Conservation (phyloP, 2,329 filamentous ascomycete genomes). For the Tricladium varicosporioides region DNA sequence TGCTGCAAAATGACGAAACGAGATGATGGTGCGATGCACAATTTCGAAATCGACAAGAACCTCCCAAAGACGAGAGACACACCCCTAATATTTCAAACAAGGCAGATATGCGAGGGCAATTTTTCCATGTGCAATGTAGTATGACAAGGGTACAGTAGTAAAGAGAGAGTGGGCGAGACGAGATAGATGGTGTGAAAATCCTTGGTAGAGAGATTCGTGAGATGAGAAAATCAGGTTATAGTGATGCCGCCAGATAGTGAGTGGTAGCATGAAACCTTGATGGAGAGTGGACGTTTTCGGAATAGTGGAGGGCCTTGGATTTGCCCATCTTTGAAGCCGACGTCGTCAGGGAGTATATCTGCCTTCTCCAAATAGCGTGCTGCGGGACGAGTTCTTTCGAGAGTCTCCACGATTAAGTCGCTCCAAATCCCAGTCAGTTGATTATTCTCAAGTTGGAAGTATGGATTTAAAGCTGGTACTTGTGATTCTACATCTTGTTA, state of each 20-base stretch:
- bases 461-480: slow-evolving; percentile 69
- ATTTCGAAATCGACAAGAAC: no score
- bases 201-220: background rate
- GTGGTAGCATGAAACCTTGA: slow-evolving; percentile 31
- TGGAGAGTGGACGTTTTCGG: slow-evolving; percentile 28
- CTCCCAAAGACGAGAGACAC: background rate
- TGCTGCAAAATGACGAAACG: background rate
- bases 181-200: no score
- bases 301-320: slow-evolving; percentile 24
- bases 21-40: background rate
- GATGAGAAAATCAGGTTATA: slow-evolving; percentile 19
- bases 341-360: slow-evolving; percentile 62
- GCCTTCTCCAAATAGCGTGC: slow-evolving; percentile 60
- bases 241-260: slow-evolving; percentile 28
- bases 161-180: background rate
- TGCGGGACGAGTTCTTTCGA: slow-evolving; percentile 56
- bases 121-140: background rate
- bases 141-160: background rate
- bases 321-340: slow-evolving; percentile 59
- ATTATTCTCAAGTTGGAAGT: slow-evolving; percentile 62
- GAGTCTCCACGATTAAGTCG: slow-evolving; percentile 59
- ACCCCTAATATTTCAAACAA: background rate
- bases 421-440: slow-evolving; percentile 72
- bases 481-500: slow-evolving; percentile 55
- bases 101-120: background rate